Conservation (phyloP, 805 yeast genomes). For the Jamesozyma lodderae region DNA sequence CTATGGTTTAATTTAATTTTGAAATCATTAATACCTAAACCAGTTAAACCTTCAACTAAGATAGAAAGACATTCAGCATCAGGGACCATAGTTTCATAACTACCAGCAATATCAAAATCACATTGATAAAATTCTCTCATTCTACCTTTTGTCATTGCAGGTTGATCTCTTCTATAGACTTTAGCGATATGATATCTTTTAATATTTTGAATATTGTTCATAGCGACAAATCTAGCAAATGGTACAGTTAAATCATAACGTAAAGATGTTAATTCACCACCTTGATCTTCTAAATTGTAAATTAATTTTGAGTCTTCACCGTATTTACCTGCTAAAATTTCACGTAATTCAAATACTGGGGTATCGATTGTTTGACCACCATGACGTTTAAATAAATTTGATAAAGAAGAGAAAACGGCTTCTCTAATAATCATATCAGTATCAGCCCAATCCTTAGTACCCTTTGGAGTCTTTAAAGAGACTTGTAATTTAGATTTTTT, state of each 20-base stretch:
- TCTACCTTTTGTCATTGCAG: conserved; percentile 99
- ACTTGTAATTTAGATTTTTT: conserved; percentile 49
- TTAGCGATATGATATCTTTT: conserved; percentile 96
- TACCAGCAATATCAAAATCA: conserved; percentile 95
- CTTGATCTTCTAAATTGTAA: conserved; percentile 95
- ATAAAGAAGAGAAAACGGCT: conserved; percentile 67
- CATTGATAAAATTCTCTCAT: conserved; percentile 99
- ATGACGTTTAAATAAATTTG: conserved; percentile 78
- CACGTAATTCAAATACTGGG: conserved; percentile 94
- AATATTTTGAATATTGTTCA: conserved; percentile 82
- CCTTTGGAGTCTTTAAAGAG: conserved; percentile 89
- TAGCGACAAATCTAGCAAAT: conserved; percentile 93
- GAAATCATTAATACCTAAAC: conserved; percentile 79
- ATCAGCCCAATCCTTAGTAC: conserved; percentile 98
- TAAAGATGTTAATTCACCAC: conserved; percentile 92
- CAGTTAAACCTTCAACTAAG: conserved; percentile 73
- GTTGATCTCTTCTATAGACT: conserved; percentile 98
- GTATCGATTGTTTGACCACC: conserved; percentile 98
- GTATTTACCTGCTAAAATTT: conserved; percentile 91
- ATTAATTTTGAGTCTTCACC: conserved; percentile 98
- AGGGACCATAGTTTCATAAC: conserved; percentile 88
- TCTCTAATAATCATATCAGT: conserved; percentile 94
- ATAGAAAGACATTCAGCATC: conserved; percentile 84
- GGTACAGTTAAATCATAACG: conserved; percentile 98
- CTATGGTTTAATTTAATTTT: conserved; percentile 91